These are phyloP conservation scores for Aureobasidium sp. DNA, from an alignment of 2,329 filamentous ascomycete genomes.

Conservation along the genomic window DNA sequence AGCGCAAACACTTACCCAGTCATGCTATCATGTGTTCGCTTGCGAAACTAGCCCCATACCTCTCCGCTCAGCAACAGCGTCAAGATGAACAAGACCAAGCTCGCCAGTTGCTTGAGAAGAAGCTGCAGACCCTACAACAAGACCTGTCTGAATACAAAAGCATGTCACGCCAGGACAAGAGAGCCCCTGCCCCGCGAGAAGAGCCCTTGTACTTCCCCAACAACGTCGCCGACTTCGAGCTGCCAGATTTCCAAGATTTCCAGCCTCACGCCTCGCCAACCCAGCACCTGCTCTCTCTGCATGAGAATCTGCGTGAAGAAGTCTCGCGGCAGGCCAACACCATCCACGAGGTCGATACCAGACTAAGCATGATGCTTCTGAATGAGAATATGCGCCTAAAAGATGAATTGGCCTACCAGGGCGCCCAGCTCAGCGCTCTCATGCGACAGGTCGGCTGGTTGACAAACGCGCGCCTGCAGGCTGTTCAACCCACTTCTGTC, in stretches of 20 bases:
- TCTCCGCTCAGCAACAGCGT: conserved; percentile 33
- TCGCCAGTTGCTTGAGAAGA: conserved; percentile 34
- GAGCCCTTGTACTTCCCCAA: background rate
- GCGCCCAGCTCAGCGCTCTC: conserved; percentile 49
- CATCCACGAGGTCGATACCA: conserved; percentile 50
- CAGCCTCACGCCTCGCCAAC: conserved; percentile 38
- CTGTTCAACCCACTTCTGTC: conserved; percentile 18
- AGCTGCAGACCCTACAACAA: conserved; percentile 36
- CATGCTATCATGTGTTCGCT: conserved; percentile 36
- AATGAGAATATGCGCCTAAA: conserved; percentile 54
- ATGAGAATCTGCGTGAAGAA: conserved; percentile 53
- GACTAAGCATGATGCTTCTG: conserved; percentile 53
- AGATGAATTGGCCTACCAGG: conserved; percentile 54
- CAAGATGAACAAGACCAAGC: conserved; percentile 35
- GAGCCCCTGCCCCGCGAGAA: background rate
- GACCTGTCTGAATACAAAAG: conserved; percentile 23
- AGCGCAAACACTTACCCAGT: conserved; percentile 29
- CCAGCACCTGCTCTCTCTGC: conserved; percentile 51
- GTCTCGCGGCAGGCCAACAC: conserved; percentile 46
- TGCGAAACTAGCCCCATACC: conserved; percentile 37
- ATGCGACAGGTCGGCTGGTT: conserved; percentile 56
- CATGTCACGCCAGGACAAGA: background rate
- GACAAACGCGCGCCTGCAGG: conserved; percentile 47
- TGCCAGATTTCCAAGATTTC: background rate
- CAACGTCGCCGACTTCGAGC: background rate